Evolutionary conservation across 1,139 yeast species (phyloP), one percentile per base, ranked within the genome.

Genomic region (Casaregolazyma suthepensis): DNA sequence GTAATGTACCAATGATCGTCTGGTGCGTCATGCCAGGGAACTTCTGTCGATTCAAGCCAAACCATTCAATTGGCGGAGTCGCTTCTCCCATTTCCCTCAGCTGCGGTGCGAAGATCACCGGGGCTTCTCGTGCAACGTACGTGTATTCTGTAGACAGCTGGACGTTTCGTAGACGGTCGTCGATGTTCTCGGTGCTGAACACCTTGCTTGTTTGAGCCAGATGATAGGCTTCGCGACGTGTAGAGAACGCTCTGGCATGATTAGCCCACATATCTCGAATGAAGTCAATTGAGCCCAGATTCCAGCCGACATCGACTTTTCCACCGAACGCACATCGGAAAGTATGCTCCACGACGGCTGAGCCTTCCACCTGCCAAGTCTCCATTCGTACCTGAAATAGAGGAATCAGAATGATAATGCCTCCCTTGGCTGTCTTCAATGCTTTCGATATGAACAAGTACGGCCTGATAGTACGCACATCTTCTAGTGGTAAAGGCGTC

Each of bases 41-140:
- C 60, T 83, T 81, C 61, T 84, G 81, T 61, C 98, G 76, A 66
- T 93, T 94, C 35, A 93, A 76, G 0, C 99, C 99, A 72, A 93
- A 87, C 99, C 99, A 93, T 67, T 93, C 98, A 57, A 93, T 73
- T 1, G 99, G 98, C 1, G 99, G 99, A 0, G 99, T 93, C 1
- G 97, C 98, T 70, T 87, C 93, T 31, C 98, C 98, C 64, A 93
- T 75, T 65, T 93, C 98, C 63, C 83, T 82, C 61, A 93, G 74
- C 62, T 85, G 94, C 1, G 98, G 98, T 22, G 93, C 88, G 57
- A 87, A 95, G 47, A 93, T 89, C 9, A 81, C 75, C 0, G 97
- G 96, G 9, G 87, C 86, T 43, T 79, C 82, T 26, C 87, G 64
- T 0, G 98, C 81, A 17, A 77, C 65, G 62, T 93, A 93, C 3